Percentiles rank a stretch among this genome's conserved stretches.
These are phyloP conservation scores for Sphaerulina populicola DNA, from an alignment of 2,329 filamentous ascomycete species.

Conservation along the genomic window DNA sequence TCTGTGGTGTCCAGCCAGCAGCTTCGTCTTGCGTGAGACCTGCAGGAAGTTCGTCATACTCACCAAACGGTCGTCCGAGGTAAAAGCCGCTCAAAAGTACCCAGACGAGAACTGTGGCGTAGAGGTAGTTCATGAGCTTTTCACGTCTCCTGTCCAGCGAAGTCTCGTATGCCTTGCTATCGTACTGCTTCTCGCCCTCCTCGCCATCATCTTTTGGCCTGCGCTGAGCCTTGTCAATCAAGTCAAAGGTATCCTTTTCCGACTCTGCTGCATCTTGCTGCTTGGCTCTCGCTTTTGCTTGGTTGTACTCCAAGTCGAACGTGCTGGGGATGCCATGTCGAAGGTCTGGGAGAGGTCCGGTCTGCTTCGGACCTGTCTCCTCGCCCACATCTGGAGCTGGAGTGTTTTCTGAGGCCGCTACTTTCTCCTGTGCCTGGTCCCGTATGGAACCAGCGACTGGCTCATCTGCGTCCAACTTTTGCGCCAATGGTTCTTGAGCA, in stretches of 20 bases:
- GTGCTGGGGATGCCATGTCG: slow-evolving; percentile 94
- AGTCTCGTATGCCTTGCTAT: slow-evolving; percentile 77
- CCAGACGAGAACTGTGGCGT: slow-evolving; percentile 52
- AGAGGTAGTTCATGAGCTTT: slow-evolving; percentile 66
- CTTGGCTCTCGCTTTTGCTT: slow-evolving; percentile 31
- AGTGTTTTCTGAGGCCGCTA: slow-evolving; percentile 25
- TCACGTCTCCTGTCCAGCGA: slow-evolving; percentile 78
- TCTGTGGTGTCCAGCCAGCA: slow-evolving; percentile 64
- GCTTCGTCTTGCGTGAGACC: slow-evolving; percentile 52
- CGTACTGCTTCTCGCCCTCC: slow-evolving; percentile 58
- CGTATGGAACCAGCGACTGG: slow-evolving; percentile 24
- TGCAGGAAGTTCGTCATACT: slow-evolving; percentile 62
- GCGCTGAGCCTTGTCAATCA: slow-evolving; percentile 18
- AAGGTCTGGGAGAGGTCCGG: slow-evolving; percentile 71
- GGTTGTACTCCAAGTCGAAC: slow-evolving; percentile 64
- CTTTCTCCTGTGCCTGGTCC: slow-evolving; percentile 24
- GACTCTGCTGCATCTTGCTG: slow-evolving; percentile 26
- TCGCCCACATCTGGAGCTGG: slow-evolving; percentile 11
- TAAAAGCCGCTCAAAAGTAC: slow-evolving; percentile 57
- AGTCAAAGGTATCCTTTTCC: slow-evolving; percentile 22
- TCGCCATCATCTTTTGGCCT: slow-evolving; percentile 34
- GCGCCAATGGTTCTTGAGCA: slow-evolving; percentile 27
- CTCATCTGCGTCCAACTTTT: slow-evolving; percentile 26
- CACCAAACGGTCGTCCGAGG: slow-evolving; percentile 74
- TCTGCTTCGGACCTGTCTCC: slow-evolving; percentile 14